Conservation (phyloP, 106 monocot species). For the Posidonia australis region DNA sequence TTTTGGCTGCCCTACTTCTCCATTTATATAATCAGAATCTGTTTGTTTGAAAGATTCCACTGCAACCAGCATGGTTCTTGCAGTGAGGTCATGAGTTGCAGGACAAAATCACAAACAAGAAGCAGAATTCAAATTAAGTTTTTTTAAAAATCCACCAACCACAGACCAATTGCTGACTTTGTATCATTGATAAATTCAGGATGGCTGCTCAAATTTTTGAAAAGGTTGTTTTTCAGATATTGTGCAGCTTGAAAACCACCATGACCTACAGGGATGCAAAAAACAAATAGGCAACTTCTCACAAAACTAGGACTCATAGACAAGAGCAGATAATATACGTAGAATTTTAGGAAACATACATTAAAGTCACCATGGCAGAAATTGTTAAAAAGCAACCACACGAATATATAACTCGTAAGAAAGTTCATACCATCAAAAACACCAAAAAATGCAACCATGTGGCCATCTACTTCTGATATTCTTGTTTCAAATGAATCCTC, state of each 20-base stretch:
- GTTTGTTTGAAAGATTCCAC: slow-evolving; percentile 54
- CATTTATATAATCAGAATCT: slow-evolving; percentile 38
- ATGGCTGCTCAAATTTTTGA: slow-evolving; percentile 59
- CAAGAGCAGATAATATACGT: no score
- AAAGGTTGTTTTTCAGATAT: slow-evolving; percentile 54
- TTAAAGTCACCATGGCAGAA: no score
- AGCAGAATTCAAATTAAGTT: slow-evolving; percentile 2
- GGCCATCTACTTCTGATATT: slow-evolving; percentile 51
- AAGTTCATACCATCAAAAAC: slow-evolving; percentile 58
- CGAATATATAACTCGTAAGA: neutral
- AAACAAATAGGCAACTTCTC: neutral
- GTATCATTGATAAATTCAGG: slow-evolving; percentile 53
- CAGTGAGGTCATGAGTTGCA: neutral
- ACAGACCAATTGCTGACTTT: slow-evolving; percentile 48
- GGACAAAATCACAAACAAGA: neutral
- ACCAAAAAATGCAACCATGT: slow-evolving; percentile 60
- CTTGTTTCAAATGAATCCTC: slow-evolving; percentile 60
- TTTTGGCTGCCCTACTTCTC: slow-evolving; percentile 29
- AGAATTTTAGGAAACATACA: no score
- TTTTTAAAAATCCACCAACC: slow-evolving; percentile 21
- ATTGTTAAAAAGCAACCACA: no score
- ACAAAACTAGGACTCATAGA: no score
- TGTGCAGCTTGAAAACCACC: slow-evolving; percentile 52
- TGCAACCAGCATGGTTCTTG: slow-evolving; percentile 17
- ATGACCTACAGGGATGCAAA: slow-evolving; percentile 36